Evolutionary conservation across 495 filamentous ascomycete species (phyloP).

Genomic region (Penicillium verhagenii): DNA sequence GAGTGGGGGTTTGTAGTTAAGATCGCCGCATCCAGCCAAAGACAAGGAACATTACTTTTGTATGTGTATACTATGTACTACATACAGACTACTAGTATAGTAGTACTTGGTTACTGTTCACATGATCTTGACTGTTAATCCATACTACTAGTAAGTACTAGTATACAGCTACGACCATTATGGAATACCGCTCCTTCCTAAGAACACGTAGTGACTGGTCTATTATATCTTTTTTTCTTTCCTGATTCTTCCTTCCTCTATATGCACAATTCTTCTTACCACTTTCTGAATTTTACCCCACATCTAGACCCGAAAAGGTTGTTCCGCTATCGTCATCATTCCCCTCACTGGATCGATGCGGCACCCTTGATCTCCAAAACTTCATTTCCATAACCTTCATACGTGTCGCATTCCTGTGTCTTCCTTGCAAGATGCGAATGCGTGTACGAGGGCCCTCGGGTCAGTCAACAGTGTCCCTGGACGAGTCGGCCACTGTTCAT

Average conservation of each 20-base stretch:
- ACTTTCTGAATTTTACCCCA: slow-evolving; percentile 8
- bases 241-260: too few relatives aligned
- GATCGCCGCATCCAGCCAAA: background rate
- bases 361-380: background rate
- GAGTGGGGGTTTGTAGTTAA: background rate
- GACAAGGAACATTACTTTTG: background rate
- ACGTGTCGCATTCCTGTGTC: background rate
- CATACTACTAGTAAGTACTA: too few relatives aligned
- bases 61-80: too few relatives aligned
- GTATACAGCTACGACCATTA: too few relatives aligned
- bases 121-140: too few relatives aligned
- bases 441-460: slow-evolving; percentile 64
- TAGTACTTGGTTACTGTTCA: too few relatives aligned
- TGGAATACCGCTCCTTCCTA: too few relatives aligned
- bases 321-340: background rate
- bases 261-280: too few relatives aligned
- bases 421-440: slow-evolving; percentile 52
- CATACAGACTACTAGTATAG: too few relatives aligned
- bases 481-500: slow-evolving; percentile 61
- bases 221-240: too few relatives aligned
- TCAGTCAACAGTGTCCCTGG: slow-evolving; percentile 59
- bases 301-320: slow-evolving; percentile 1
- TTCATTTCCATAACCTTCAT: background rate
- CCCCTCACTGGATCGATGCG: slow-evolving; percentile 1
- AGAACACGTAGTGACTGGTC: too few relatives aligned